A percentile compares a stretch with the other conserved stretches of the same genome.
These are phyloP conservation scores for Thinopyrum elongatum DNA, from an alignment of 176 grass and related monocot species.

Conservation along the genomic window DNA sequence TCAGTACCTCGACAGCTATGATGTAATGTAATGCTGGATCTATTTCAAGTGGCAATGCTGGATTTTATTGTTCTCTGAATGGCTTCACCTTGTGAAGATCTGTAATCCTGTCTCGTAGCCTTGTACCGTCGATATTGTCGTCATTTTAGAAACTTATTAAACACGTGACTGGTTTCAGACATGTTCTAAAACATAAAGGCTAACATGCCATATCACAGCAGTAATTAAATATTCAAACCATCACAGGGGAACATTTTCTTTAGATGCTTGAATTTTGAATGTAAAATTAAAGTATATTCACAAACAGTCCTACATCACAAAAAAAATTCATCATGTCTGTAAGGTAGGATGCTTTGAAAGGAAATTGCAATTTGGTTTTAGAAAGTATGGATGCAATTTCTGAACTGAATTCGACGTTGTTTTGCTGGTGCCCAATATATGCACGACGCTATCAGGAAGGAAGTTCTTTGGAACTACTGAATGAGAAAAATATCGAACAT, in stretches of 20 bases:
- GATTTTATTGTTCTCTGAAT: neutral
- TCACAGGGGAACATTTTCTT: no score
- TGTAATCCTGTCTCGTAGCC: neutral
- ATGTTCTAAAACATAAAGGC: neutral
- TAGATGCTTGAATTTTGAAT: neutral
- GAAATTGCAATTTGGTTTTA: neutral
- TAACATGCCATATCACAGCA: neutral
- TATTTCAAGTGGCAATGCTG: neutral
- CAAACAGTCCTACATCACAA: neutral
- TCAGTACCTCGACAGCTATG: neutral
- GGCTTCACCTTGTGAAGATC: neutral
- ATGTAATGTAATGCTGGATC: slow-evolving; percentile 8
- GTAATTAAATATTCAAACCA: no score
- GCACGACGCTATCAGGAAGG: neutral
- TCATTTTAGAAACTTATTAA: neutral
- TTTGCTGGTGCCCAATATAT: neutral
- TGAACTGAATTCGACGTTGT: neutral
- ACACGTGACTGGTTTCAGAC: no score
- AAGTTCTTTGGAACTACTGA: neutral
- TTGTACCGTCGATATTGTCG: neutral
- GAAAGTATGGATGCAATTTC: neutral
- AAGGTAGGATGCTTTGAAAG: neutral
- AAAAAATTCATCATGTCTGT: neutral
- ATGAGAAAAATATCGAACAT: neutral
- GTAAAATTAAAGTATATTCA: neutral